Base-by-base conservation (phyloP, 129 eudicot species). In the Gnaphalium uliginosum region DNA sequence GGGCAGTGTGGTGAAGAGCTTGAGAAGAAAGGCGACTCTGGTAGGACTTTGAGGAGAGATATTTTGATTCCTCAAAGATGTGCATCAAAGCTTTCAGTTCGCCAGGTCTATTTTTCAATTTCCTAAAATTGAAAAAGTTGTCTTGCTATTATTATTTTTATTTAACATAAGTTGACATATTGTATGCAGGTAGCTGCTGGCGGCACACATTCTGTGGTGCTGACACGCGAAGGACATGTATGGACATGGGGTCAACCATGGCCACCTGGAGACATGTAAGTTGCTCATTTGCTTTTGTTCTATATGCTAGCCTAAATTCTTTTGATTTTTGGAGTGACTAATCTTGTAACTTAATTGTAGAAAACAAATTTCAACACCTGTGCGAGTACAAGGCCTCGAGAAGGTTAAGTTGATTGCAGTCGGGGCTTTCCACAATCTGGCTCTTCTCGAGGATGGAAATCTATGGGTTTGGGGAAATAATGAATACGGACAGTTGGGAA, bases 171-270 rank as follows among this genome's bases (percentile, higher is more conserved):
- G 19, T 46, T 22, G 14, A 68, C 50, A 78, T 75, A 51, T 66
- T 73, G 65, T 69, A 35, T 43, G 69, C 81, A 95, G 99, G 99
- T 95, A 26, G 99, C 99, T 84, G 96, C 99, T 39, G 99, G 99
- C 27, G 99, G 99, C 51, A 95, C 99, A 53, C 99, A 95, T 64
- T 95, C 99, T 15, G 99, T 89, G 51, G 96, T 95, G 56, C 95
- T 95, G 25, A 95, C 99, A 76, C 87, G 76, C 22, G 99, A 89
- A 79, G 99, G 99, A 79, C 96, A 89, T 68, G 96, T 95, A 48
- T 95, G 99, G 99, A 89, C 99, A 35, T 95, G 99, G 99, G 99
- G 99, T 68, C 99, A 95, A 83, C 99, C 99, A 54, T 95, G 99
- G 99, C 99, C 99, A 23, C 99, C 99, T 51, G 99, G 99, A 8